Percentiles rank a stretch among this genome's conserved stretches.
phyloP scores from a whole-genome alignment of 2,329 filamentous ascomycete genomes.

The Sphaerostilbella broomeana region DNA sequence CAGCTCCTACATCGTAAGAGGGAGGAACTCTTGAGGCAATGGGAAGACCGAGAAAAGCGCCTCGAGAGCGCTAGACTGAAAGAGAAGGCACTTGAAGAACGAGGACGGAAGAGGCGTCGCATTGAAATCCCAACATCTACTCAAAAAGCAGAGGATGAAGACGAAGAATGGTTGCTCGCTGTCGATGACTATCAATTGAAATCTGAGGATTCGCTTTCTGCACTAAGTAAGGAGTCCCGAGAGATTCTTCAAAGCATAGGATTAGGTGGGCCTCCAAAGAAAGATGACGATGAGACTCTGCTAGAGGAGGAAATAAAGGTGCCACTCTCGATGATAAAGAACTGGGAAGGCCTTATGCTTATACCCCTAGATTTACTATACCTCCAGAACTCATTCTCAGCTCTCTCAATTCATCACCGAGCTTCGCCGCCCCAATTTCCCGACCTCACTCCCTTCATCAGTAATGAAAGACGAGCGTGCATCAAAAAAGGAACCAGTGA shows the following conservation, averaged over 20 bases:
- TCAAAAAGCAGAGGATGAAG: slow-evolving; percentile 40
- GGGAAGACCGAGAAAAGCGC: slow-evolving; percentile 67
- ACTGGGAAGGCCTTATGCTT: too few relatives aligned
- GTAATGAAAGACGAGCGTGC: slow-evolving; percentile 23
- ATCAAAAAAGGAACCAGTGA: slow-evolving; percentile 44
- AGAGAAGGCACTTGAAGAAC: slow-evolving; percentile 50
- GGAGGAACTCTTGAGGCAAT: slow-evolving; percentile 57
- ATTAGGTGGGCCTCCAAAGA: slow-evolving; percentile 31
- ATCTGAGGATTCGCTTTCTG: slow-evolving; percentile 38
- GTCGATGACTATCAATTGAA: slow-evolving; percentile 43
- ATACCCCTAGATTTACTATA: slow-evolving; percentile 81
- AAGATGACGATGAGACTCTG: slow-evolving; percentile 37
- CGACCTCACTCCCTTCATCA: slow-evolving; percentile 56
- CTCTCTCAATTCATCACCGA: slow-evolving; percentile 82
- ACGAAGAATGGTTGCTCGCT: slow-evolving; percentile 67
- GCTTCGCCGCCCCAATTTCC: slow-evolving; percentile 69
- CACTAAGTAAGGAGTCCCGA: slow-evolving; percentile 67
- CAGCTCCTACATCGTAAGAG: slow-evolving; percentile 64
- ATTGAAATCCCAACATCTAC: slow-evolving; percentile 30
- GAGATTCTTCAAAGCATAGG: slow-evolving; percentile 64
- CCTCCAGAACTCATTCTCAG: slow-evolving; percentile 88
- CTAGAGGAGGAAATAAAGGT: slow-evolving; percentile 64
- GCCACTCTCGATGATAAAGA: slow-evolving; percentile 18
- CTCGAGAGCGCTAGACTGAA: slow-evolving; percentile 59
- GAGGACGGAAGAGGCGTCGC: slow-evolving; percentile 41